These are phyloP conservation scores for Debaryomyces prosopidis DNA, from an alignment of 805 yeast species.

Conservation along the genomic window DNA sequence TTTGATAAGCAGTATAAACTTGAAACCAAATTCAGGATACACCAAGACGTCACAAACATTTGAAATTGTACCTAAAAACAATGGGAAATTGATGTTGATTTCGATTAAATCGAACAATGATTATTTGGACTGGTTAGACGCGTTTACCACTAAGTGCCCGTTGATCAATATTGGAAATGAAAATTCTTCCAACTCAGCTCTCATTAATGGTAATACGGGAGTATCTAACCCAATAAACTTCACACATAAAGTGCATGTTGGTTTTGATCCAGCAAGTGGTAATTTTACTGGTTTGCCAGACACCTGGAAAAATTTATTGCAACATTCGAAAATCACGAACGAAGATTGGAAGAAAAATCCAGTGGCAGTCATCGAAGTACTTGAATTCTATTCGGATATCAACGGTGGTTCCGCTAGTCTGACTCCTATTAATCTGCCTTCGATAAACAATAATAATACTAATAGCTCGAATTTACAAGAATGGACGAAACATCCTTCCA, in stretches of 20 bases:
- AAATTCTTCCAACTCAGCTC: slow-evolving; percentile 9
- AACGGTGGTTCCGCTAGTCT: slow-evolving; percentile 38
- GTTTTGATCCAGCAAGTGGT: slow-evolving; percentile 76
- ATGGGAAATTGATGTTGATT: slow-evolving; percentile 64
- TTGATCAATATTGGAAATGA: slow-evolving; percentile 43
- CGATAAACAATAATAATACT: slow-evolving; percentile 7
- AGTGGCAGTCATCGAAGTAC: slow-evolving; percentile 61
- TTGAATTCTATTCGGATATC: slow-evolving; percentile 53
- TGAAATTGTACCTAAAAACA: slow-evolving; percentile 64
- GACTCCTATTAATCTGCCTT: slow-evolving; percentile 30
- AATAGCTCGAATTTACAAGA: slow-evolving; percentile 30
- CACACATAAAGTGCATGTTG: slow-evolving; percentile 90
- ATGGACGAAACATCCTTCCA: slow-evolving; percentile 35
- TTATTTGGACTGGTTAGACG: slow-evolving; percentile 86
- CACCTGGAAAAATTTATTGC: slow-evolving; percentile 55
- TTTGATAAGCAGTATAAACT: slow-evolving; percentile 44
- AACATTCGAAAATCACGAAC: slow-evolving; percentile 59
- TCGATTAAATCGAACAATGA: slow-evolving; percentile 79
- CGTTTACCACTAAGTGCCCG: slow-evolving; percentile 77
- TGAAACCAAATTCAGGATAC: slow-evolving; percentile 56
- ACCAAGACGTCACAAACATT: slow-evolving; percentile 57
- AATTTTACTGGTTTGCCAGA: slow-evolving; percentile 58
- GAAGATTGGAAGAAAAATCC: slow-evolving; percentile 67
- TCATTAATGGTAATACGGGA: slow-evolving; percentile 33
- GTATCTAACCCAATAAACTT: slow-evolving; percentile 94